Base-by-base conservation (phyloP, 148 eudicot genomes). In the Mesembryanthemum crystallinum region DNA sequence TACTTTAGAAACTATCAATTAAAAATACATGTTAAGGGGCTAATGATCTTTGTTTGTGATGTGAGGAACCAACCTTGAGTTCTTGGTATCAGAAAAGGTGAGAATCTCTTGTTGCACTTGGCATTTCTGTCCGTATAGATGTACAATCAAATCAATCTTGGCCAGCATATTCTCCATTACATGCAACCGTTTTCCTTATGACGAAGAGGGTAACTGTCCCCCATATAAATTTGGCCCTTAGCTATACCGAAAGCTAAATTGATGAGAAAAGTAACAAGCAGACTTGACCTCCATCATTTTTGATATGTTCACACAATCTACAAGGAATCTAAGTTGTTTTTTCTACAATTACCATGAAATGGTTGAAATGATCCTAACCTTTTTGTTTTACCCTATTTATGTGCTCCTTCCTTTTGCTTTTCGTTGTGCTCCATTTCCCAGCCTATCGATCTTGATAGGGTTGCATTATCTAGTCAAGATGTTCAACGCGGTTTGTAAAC, bases 181-280 rank as follows among this genome's bases (percentile, higher is more conserved):
- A 35, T 5, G 21, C 33, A 42, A 69, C 58, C 8, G 29, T 70
- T 47, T 70, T 80, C 47, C 39, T 54, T 29, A 21, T 80, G 33
- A 74, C 37, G 59, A 55, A 62, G 29, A 61, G 60, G 70, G 75
- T 64, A 75, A 37, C 42, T 80, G 83, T 64, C 83, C 78, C 68
- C 68, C 64, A 64, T 42, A 52, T 33, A 64, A 51, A 75, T 57
- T 43, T 80, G 83, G 43, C 83, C 83, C 79, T 80, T 80, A 54
- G 79, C 71, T 23, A 18, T 68, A 32, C 52, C 29, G 20, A 75
- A 80, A 71, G 75, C 74, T 75, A 61, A 33, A 62, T 54, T 3
- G 1, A 62, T 12, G 66, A 23, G 8, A 30, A 62, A 62, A 25
- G 66, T 62, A 62, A 27, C 35, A 15, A 11, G 29, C 64, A 60